These are phyloP conservation scores for Phragmites australis DNA, from an alignment of 176 grass and related monocot species.

Conservation along the genomic window DNA sequence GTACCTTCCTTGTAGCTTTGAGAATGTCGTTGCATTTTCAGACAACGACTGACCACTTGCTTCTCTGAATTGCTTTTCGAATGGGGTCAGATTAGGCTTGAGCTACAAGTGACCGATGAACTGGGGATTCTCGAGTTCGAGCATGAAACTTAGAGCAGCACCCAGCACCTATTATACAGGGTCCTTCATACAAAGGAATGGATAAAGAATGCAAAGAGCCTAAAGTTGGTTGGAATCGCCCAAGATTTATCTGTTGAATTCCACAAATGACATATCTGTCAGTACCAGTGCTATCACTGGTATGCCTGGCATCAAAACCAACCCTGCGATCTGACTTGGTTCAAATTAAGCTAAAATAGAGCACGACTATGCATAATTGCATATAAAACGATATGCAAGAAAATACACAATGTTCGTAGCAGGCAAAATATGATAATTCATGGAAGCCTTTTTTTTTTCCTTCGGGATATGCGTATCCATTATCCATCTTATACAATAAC, in stretches of 20 bases:
- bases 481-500: constrained; percentile 10
- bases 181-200: too few relatives aligned
- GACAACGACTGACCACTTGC: constrained; percentile 29
- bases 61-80: background rate
- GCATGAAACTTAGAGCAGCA: background rate
- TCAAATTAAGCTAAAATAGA: background rate
- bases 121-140: constrained; percentile 15
- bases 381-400: background rate
- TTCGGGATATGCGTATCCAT: background rate
- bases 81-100: constrained; percentile 29
- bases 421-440: background rate
- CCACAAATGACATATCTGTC: too few relatives aligned
- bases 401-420: background rate
- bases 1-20: constrained; percentile 48
- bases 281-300: too few relatives aligned
- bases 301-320: background rate
- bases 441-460: background rate
- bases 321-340: background rate
- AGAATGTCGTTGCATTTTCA: constrained; percentile 20
- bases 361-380: too few relatives aligned
- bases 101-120: constrained; percentile 29
- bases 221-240: background rate
- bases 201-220: background rate
- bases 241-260: too few relatives aligned
- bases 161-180: too few relatives aligned